Percentiles rank a stretch among this genome's conserved stretches.
Evolutionary conservation across 2,329 filamentous ascomycete genomes (phyloP).

Genomic region (Aspergillus candidus): DNA sequence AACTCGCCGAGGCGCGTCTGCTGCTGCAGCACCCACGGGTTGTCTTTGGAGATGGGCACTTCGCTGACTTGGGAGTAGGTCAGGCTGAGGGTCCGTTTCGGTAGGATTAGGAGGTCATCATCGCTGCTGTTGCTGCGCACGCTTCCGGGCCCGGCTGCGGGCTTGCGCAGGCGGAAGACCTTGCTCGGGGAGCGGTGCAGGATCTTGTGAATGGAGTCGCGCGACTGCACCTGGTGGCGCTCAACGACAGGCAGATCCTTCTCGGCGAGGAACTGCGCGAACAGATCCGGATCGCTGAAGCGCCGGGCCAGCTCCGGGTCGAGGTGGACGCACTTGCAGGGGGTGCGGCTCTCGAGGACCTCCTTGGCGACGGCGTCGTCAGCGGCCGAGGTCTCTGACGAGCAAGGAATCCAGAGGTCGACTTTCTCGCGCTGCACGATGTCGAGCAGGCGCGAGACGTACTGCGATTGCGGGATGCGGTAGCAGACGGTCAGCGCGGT

Average conservation of each 20-base stretch:
- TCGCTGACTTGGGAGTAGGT: slow-evolving; percentile 52
- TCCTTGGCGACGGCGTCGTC: slow-evolving; percentile 63
- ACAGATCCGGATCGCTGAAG: slow-evolving; percentile 61
- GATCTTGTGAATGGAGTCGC: slow-evolving; percentile 48
- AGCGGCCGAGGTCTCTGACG: slow-evolving; percentile 58
- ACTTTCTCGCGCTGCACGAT: slow-evolving; percentile 57
- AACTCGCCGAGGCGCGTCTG: slow-evolving; percentile 61
- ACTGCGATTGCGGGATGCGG: slow-evolving; percentile 43
- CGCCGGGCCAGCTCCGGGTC: slow-evolving; percentile 49
- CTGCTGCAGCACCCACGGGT: slow-evolving; percentile 64
- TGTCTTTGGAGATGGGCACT: slow-evolving; percentile 49
- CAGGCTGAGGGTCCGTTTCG: slow-evolving; percentile 46
- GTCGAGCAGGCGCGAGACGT: slow-evolving; percentile 52
- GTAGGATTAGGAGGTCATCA: slow-evolving; percentile 47
- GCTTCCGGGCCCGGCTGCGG: not conserved
- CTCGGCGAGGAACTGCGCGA: slow-evolving; percentile 53
- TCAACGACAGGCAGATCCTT: slow-evolving; percentile 52
- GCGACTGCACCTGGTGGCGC: slow-evolving; percentile 49
- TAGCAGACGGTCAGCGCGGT: slow-evolving; percentile 52
- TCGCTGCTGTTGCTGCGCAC: slow-evolving; percentile 50
- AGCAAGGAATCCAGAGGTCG: slow-evolving; percentile 69
- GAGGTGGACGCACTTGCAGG: slow-evolving; percentile 60
- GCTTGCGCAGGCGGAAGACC: slow-evolving; percentile 58
- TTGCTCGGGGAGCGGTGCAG: slow-evolving; percentile 42
- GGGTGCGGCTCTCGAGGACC: slow-evolving; percentile 51